phyloP scores from a whole-genome alignment of 78 protist genomes.

The Creolimax fragrantissima region DNA sequence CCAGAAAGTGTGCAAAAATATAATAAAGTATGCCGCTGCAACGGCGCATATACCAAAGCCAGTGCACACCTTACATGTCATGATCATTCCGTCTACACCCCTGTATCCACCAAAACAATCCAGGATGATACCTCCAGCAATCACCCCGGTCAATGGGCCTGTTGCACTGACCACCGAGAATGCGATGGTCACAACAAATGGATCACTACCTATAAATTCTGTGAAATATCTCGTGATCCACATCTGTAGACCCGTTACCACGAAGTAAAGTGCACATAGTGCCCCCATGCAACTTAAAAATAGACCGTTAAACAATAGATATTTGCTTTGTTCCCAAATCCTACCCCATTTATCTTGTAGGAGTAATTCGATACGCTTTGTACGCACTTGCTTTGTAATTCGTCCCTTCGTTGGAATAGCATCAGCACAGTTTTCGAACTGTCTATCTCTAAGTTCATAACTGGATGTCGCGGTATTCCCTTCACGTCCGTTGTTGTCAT shows the following conservation, averaged over 20 bases:
- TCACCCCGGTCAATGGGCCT: slow-evolving; percentile 1
- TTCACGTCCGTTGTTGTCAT: neutral
- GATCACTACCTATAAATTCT: neutral
- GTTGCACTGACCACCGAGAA: neutral
- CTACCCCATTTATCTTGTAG: neutral
- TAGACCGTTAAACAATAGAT: neutral
- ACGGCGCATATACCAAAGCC: slow-evolving; percentile 14
- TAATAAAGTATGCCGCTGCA: neutral
- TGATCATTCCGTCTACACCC: slow-evolving; percentile 3
- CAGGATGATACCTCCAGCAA: slow-evolving; percentile 11
- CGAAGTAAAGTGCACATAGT: slow-evolving; percentile 15
- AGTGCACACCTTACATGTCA: neutral
- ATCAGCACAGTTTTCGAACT: neutral
- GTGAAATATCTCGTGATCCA: slow-evolving; percentile 14
- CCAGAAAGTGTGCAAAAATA: neutral
- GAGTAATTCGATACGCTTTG: neutral
- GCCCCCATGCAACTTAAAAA: neutral
- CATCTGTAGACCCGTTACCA: slow-evolving; percentile 25
- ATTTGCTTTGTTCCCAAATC: neutral
- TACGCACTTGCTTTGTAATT: neutral
- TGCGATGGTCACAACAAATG: neutral
- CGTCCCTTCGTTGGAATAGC: neutral
- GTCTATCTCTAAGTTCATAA: neutral
- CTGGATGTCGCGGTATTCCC: neutral
- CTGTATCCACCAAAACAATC: slow-evolving; percentile 3